Evolutionary conservation across 805 yeast species (phyloP).

Genomic region (Torulaspora maleeae): DNA sequence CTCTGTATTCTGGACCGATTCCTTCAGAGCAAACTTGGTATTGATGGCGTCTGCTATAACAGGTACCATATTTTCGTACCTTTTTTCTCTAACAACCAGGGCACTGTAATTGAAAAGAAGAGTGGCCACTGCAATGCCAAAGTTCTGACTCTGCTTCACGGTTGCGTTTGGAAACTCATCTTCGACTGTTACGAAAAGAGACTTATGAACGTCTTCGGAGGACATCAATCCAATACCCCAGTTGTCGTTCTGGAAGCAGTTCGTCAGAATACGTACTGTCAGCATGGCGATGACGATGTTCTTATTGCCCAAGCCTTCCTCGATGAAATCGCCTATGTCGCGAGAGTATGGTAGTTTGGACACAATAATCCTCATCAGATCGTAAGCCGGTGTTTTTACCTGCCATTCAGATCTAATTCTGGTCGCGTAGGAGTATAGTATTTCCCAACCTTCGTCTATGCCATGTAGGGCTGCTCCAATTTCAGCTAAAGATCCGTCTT

Average conservation of each 20-base stretch:
- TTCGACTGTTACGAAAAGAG: slow-evolving; percentile 38
- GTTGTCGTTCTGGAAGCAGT: slow-evolving; percentile 43
- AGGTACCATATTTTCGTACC: slow-evolving; percentile 28
- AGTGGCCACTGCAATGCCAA: slow-evolving; percentile 45
- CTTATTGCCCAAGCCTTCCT: slow-evolving; percentile 38
- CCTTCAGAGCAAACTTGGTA: slow-evolving; percentile 29
- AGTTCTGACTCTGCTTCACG: slow-evolving; percentile 28
- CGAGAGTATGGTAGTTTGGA: slow-evolving; percentile 39
- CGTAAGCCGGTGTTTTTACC: slow-evolving; percentile 53
- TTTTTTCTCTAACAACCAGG: slow-evolving; percentile 33
- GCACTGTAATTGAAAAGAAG: slow-evolving; percentile 47
- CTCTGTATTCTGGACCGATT: slow-evolving; percentile 38
- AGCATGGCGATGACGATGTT: slow-evolving; percentile 41
- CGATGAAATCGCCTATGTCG: slow-evolving; percentile 39
- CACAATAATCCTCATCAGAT: slow-evolving; percentile 51
- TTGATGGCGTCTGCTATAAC: slow-evolving; percentile 32
- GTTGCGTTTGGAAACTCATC: slow-evolving; percentile 24
- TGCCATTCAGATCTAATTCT: slow-evolving; percentile 46
- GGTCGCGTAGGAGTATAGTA: slow-evolving; percentile 36
- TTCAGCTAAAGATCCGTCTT: slow-evolving; percentile 31
- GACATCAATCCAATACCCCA: slow-evolving; percentile 48
- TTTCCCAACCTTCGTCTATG: slow-evolving; percentile 32
- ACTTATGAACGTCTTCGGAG: slow-evolving; percentile 35
- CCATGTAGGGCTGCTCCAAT: slow-evolving; percentile 34
- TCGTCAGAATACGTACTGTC: slow-evolving; percentile 53